Evolutionary conservation across 2,329 filamentous ascomycete genomes (phyloP).

Genomic region (Blastomyces silverae): DNA sequence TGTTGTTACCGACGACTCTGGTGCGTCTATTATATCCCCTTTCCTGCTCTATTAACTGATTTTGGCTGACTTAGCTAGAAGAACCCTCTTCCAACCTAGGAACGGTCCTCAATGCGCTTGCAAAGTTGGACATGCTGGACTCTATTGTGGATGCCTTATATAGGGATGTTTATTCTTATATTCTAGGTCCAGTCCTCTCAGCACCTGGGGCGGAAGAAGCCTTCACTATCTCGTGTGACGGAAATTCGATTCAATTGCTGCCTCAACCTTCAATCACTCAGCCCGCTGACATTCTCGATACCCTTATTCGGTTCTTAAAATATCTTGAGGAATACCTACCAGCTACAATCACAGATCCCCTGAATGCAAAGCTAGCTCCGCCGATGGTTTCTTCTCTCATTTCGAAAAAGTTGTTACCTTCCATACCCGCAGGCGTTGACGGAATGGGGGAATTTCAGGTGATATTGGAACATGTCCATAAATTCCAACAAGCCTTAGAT

Average conservation of each 20-base stretch:
- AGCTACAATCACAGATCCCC: conserved; percentile 41
- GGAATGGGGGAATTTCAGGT: conserved; percentile 66
- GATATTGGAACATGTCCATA: conserved; percentile 57
- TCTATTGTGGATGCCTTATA: conserved; percentile 31
- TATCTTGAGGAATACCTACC: conserved; percentile 50
- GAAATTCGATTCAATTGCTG: conserved; percentile 28
- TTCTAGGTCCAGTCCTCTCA: conserved; percentile 33
- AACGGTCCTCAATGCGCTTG: conserved; percentile 24
- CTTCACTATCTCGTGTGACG: conserved; percentile 26
- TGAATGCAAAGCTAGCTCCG: conserved; percentile 66
- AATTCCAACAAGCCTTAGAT: conserved; percentile 59
- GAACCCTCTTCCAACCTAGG: conserved; percentile 17
- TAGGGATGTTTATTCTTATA: conserved; percentile 28
- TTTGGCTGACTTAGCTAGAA: conserved; percentile 17
- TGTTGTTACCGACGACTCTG: conserved; percentile 49
- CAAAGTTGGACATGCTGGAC: conserved; percentile 30
- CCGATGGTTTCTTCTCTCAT: conserved; percentile 62
- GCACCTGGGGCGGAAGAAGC: conserved; percentile 28
- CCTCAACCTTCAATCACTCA: conserved; percentile 26
- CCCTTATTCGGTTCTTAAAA: conserved; percentile 41
- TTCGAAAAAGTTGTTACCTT: conserved; percentile 64
- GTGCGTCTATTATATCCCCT: conserved; percentile 34
- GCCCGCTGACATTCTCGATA: conserved; percentile 37
- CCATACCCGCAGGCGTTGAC: conserved; percentile 66
- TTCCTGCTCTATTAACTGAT: neutral